Conservation (phyloP, 2,329 filamentous ascomycete species). For the Alternaria infectoria region DNA sequence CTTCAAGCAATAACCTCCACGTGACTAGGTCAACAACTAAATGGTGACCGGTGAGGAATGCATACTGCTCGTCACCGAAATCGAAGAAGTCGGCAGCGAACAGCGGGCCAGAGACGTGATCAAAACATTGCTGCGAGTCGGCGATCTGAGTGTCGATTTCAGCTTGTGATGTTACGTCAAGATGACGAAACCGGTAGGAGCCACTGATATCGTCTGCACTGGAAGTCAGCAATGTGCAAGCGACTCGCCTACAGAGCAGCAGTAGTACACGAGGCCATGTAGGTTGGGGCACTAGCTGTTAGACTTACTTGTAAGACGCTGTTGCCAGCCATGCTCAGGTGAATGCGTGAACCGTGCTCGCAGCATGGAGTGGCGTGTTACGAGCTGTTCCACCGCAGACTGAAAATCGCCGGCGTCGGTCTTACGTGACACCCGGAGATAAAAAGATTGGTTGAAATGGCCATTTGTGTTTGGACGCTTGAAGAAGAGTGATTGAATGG, state of each 20-base stretch:
- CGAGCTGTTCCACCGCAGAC: conserved; percentile 30
- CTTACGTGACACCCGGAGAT: conserved; percentile 35
- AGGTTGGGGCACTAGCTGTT: background rate
- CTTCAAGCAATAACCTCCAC: conserved; percentile 54
- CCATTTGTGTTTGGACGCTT: conserved; percentile 39
- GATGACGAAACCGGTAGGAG: conserved; percentile 39
- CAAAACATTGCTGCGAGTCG: conserved; percentile 37
- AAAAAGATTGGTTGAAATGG: conserved; percentile 46
- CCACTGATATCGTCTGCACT: conserved; percentile 25
- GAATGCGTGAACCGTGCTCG: conserved; percentile 37
- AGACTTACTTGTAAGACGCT: conserved; percentile 37
- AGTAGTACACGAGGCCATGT: background rate
- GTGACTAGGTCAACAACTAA: conserved; percentile 55
- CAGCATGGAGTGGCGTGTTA: conserved; percentile 43
- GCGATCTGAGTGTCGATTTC: conserved; percentile 41
- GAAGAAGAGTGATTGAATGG: conserved; percentile 43
- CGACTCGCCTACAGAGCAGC: background rate
- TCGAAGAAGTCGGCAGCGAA: conserved; percentile 48
- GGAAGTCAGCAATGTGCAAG: conserved; percentile 4
- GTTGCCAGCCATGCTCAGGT: conserved; percentile 36
- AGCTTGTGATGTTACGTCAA: conserved; percentile 25
- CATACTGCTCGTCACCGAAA: conserved; percentile 35
- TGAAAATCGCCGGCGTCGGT: conserved; percentile 33
- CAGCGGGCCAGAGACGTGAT: conserved; percentile 33
- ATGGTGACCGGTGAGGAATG: conserved; percentile 47